Base-by-base conservation (phyloP, 2,329 filamentous ascomycete species). In the Diaporthe humulicola region DNA sequence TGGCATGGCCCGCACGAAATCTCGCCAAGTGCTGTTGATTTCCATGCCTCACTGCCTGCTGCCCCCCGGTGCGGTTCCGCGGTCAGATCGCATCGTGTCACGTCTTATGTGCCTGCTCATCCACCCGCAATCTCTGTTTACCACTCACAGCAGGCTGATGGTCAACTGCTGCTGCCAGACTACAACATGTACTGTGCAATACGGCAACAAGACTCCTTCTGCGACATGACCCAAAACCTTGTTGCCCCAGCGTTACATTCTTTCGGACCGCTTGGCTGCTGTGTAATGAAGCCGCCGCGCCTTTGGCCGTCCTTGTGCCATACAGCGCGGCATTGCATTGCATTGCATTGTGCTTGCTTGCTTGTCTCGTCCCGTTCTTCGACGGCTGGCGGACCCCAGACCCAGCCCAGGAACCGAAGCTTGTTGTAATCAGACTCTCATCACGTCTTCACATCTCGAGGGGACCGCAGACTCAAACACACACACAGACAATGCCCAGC, bases 211-310 rank as follows among this genome's bases (percentile, higher is more conserved):
- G 48, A 69, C 64, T 28, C 12, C 48, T 38, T 36, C 48, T 69
- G 64, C 64, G 64, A 69, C 64, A 69, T 52, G 64, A 22, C 48
- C 64, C 22, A 69, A 69, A 69, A 69, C 64, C 64, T 69, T 69
- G 48, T 54, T n/a, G 10, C 58, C 64, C 64, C 45, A 52, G 30
- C 61, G 61, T 52, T 38, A 30, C 61, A 67, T 48, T 30, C 42
- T 36, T 67, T n/a, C 61, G 61, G 42, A 50, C 42, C 28, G 61
- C 30, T 25, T 67, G 22, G 45, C 45, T n/a, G n/a, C n/a, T n/a
- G n/a, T n/a, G n/a, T 38, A 52, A 52, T 25, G 45, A 38, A 36
- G 28, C 61, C 4, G 61, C 61, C 40, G 15, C 40, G 60, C 19
- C 15, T 17, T 48, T 25, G 28, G 14, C 33, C 36, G 56, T 28